Percentiles rank a stretch among this genome's conserved stretches.
Conservation (phyloP, 2,329 filamentous ascomycete species). For the Mycosphaerella sp. region DNA sequence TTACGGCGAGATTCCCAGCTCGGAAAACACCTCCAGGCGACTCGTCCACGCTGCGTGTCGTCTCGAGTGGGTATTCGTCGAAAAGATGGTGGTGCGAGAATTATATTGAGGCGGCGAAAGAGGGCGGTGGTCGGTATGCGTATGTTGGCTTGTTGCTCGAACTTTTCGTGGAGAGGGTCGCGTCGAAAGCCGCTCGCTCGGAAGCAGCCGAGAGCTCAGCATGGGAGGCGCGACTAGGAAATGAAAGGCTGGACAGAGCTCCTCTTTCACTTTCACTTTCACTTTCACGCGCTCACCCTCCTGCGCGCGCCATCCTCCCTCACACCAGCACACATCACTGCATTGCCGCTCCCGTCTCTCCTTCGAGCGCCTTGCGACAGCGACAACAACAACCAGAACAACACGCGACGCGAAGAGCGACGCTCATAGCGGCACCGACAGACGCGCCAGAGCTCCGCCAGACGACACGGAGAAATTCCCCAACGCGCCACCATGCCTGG, state of each 20-base stretch:
- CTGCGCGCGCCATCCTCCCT: not conserved
- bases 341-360: not conserved
- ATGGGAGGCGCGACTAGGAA: constrained; percentile 1
- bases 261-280: not conserved
- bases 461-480: not conserved
- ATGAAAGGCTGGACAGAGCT: not conserved
- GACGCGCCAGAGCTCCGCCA: not conserved
- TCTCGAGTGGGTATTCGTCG: constrained; percentile 8
- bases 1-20: constrained; percentile 2
- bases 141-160: not conserved
- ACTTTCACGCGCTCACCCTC: not conserved
- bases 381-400: not conserved
- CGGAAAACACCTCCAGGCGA: not conserved
- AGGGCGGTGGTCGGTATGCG: not conserved
- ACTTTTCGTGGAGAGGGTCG: constrained; percentile 9
- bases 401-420: not conserved
- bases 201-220: constrained; percentile 6
- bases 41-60: not conserved
- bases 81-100: not conserved
- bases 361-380: not conserved
- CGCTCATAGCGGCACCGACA: not conserved
- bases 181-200: not conserved
- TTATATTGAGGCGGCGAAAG: not conserved
- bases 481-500: constrained; percentile 1
- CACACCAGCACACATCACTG: not conserved